Percentiles rank a stretch among this genome's conserved stretches.
Evolutionary conservation across 2,329 filamentous ascomycete genomes (phyloP).

Genomic region (Fusarium sambucinum): DNA sequence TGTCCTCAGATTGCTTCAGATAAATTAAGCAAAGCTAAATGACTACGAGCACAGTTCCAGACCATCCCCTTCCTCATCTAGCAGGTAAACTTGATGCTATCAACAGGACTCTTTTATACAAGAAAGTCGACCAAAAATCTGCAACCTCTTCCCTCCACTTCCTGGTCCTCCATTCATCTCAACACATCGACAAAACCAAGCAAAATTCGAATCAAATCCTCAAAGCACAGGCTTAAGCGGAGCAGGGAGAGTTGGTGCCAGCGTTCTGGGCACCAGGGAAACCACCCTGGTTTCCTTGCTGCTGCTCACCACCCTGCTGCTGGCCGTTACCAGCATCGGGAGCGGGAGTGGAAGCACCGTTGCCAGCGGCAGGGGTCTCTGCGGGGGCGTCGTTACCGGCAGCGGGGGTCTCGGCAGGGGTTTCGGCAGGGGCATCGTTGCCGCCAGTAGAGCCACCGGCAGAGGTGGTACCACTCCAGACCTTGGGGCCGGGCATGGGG

Average conservation of each 20-base stretch:
- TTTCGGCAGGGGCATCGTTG: neutral
- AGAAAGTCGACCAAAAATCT: slow-evolving; percentile 21
- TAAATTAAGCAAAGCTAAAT: slow-evolving; percentile 32
- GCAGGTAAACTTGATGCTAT: slow-evolving; percentile 19
- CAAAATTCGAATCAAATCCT: slow-evolving; percentile 3
- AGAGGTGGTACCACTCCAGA: slow-evolving; percentile 6
- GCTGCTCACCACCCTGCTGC: neutral
- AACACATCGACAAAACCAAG: slow-evolving; percentile 8
- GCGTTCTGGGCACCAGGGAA: slow-evolving; percentile 11
- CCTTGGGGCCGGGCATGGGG: slow-evolving; percentile 28
- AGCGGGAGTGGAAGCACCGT: neutral
- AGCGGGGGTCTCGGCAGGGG: neutral
- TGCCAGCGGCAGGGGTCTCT: neutral
- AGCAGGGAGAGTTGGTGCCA: slow-evolving; percentile 11
- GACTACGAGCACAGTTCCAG: slow-evolving; percentile 32
- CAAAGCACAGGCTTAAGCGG: slow-evolving; percentile 6
- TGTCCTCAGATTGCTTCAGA: slow-evolving; percentile 27
- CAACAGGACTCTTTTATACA: slow-evolving; percentile 33
- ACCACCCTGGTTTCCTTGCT: neutral
- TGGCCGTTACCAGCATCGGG: slow-evolving; percentile 12
- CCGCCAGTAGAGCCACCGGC: neutral
- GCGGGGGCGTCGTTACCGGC: slow-evolving; percentile 7
- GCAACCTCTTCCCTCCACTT: slow-evolving; percentile 8
- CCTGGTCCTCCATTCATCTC: slow-evolving; percentile 15
- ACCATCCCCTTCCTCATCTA: slow-evolving; percentile 31